These are phyloP conservation scores for Ganoderma sinense DNA, from an alignment of 1,284 basidiomycete genomes.

Conservation along the genomic window DNA sequence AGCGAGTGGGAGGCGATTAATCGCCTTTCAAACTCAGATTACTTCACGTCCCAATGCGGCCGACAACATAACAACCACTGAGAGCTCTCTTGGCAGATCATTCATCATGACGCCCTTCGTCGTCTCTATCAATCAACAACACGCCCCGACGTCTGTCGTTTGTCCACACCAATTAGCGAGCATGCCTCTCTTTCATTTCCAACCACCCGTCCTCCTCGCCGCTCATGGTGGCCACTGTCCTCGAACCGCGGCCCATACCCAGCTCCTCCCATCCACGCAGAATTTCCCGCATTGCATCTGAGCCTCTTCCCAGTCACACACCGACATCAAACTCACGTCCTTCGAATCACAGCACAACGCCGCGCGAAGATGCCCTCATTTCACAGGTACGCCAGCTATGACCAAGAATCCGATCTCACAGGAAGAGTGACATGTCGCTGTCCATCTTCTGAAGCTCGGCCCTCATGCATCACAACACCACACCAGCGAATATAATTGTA, in stretches of 20 bases:
- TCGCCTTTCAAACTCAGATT: constrained; percentile 26
- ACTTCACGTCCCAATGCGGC: not conserved
- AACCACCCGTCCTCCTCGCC: not conserved
- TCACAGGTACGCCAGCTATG: constrained; percentile 19
- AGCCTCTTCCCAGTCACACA: constrained; percentile 9
- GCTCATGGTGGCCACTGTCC: constrained; percentile 15
- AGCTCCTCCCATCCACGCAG: not conserved
- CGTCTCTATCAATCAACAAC: constrained; percentile 24
- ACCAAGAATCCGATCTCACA: not conserved
- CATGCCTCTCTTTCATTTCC: not conserved
- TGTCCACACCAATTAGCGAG: constrained; percentile 2
- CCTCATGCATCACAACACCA: constrained; percentile 84
- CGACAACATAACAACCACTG: constrained; percentile 2
- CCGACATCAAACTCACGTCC: not conserved
- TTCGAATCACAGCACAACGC: not conserved
- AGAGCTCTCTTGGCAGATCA: constrained; percentile 3
- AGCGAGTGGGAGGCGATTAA: not conserved
- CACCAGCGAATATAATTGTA: constrained; percentile 75
- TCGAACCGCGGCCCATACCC: constrained; percentile 9
- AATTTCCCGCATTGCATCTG: constrained; percentile 26
- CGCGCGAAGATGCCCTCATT: constrained; percentile 19
- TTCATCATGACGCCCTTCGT: constrained; percentile 2
- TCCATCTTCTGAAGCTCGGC: constrained; percentile 51
- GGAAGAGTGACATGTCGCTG: not conserved
- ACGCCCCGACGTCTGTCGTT: not conserved